These are phyloP conservation scores for Eucalyptus marginata DNA, from an alignment of 345 rosid species.

Conservation along the genomic window DNA sequence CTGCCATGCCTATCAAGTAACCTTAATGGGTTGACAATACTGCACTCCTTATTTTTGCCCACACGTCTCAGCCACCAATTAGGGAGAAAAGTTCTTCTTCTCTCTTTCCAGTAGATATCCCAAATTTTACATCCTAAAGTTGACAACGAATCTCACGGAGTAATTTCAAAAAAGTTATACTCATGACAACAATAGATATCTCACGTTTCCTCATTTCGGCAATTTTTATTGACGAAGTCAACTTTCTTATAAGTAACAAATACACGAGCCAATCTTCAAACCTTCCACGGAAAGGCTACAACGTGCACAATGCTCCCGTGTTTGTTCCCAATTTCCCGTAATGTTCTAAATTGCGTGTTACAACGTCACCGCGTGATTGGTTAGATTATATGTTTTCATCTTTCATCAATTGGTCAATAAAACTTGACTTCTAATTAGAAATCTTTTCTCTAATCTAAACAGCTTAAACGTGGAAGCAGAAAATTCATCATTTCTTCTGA, in stretches of 20 bases:
- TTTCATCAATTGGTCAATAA: too few species aligned
- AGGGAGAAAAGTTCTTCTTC: too few species aligned
- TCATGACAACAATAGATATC: too few species aligned
- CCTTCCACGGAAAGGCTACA: not conserved
- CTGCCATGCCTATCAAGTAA: too few species aligned
- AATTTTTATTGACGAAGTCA: not conserved
- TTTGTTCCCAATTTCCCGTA: not conserved
- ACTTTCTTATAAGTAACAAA: rapidly evolving
- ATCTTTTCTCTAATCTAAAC: not conserved
- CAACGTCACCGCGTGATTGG: rapidly evolving
- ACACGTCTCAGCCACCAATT: too few species aligned
- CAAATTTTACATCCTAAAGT: too few species aligned
- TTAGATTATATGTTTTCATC: not conserved
- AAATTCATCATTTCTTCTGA: not conserved
- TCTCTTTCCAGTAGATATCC: too few species aligned
- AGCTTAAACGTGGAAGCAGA: rapidly evolving
- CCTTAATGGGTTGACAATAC: too few species aligned
- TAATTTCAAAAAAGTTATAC: too few species aligned
- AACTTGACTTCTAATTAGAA: not conserved
- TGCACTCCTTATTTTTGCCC: too few species aligned
- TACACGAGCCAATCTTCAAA: not conserved
- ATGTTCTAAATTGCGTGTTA: not conserved
- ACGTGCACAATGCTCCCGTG: not conserved
- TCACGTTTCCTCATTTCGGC: too few species aligned
- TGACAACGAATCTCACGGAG: too few species aligned